phyloP scores from a whole-genome alignment of 352 stramenopile genomes.

The Phytophthora multivora region DNA sequence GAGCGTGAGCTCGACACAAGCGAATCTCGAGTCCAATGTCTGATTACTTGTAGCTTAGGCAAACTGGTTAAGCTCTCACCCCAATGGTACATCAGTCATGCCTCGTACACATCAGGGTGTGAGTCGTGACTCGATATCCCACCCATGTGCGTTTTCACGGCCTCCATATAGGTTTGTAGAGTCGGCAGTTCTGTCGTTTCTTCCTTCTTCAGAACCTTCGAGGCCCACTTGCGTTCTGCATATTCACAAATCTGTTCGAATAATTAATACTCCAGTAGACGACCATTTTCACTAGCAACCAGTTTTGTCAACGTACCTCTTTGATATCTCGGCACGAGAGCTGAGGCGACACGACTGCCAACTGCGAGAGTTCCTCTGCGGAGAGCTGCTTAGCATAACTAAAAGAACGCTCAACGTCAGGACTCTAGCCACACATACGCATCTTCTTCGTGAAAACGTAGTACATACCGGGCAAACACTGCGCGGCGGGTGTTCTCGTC shows the following conservation, averaged over 20 bases:
- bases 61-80: not conserved
- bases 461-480: slow-evolving; percentile 85
- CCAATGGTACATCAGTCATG: slow-evolving; percentile 26
- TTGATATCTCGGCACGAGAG: slow-evolving; percentile 95
- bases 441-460: not conserved
- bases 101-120: slow-evolving; percentile 58
- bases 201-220: slow-evolving; percentile 88
- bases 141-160: slow-evolving; percentile 68
- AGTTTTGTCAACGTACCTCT: slow-evolving; percentile 56
- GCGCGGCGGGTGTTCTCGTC: slow-evolving; percentile 79
- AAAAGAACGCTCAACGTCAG: slow-evolving; percentile 8
- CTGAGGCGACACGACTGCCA: slow-evolving; percentile 80
- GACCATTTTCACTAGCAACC: too few relatives aligned
- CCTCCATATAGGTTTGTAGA: slow-evolving; percentile 73
- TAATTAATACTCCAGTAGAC: not conserved
- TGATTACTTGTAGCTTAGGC: slow-evolving; percentile 1
- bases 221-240: slow-evolving; percentile 92
- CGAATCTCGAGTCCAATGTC: not conserved
- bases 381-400: slow-evolving; percentile 92
- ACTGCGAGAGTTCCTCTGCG: slow-evolving; percentile 66
- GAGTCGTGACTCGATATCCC: slow-evolving; percentile 47
- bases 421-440: not conserved
- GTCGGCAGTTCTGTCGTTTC: slow-evolving; percentile 73
- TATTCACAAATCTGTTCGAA: slow-evolving; percentile 89
- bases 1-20: slow-evolving; percentile 10